Conservation (phyloP, 305 asterid species). For the Solanum hybrid region DNA sequence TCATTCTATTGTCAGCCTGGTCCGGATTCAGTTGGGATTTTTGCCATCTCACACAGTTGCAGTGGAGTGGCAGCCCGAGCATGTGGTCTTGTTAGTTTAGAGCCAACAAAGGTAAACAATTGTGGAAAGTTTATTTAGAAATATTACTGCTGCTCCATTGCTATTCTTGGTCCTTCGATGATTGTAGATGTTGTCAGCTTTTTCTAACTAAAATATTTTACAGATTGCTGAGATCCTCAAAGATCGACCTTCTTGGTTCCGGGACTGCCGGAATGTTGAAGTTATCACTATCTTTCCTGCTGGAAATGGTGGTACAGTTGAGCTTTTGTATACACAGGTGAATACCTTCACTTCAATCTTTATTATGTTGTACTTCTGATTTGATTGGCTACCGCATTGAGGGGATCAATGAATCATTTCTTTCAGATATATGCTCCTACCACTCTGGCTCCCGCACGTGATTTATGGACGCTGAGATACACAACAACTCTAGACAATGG, state of each 20-base stretch:
- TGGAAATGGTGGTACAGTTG: conserved; percentile 84
- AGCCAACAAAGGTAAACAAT: conserved; percentile 62
- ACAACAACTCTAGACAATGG: conserved; percentile 75
- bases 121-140: not conserved
- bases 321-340: conserved; percentile 77
- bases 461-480: conserved; percentile 92
- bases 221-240: conserved; percentile 91
- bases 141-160: not conserved
- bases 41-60: conserved; percentile 80
- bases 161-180: not conserved
- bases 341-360: not conserved
- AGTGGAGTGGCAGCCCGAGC: conserved; percentile 98
- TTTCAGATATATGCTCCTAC: conserved; percentile 89
- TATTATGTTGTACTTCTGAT: not conserved
- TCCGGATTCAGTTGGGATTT: conserved; percentile 99
- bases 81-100: conserved; percentile 93
- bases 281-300: conserved; percentile 76
- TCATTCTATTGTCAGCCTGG: conserved; percentile 58
- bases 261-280: conserved; percentile 87
- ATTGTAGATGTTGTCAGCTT: not conserved
- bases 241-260: conserved; percentile 85
- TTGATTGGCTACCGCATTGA: not conserved
- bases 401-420: not conserved
- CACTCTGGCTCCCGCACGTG: conserved; percentile 84
- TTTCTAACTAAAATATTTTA: not conserved